phyloP scores from a whole-genome alignment of 2,329 filamentous ascomycete genomes.

The Alternaria longipes region DNA sequence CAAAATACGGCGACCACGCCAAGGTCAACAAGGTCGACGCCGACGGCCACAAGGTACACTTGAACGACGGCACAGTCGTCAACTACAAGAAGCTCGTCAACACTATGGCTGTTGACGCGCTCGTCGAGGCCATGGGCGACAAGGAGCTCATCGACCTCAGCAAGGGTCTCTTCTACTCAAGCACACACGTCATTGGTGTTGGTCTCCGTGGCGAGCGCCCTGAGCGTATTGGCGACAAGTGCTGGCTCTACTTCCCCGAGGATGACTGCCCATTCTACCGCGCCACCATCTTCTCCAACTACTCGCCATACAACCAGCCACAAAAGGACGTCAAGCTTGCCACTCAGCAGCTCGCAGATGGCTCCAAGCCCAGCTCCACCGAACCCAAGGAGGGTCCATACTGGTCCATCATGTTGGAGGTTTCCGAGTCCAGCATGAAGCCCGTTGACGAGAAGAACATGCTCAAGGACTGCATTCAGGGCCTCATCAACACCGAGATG shows the following conservation, averaged over 20 bases:
- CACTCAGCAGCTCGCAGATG: constrained; percentile 85
- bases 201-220: constrained; percentile 91
- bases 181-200: constrained; percentile 96
- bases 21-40: constrained; percentile 88
- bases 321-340: constrained; percentile 81
- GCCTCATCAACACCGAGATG: constrained; percentile 98
- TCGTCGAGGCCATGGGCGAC: constrained; percentile 88
- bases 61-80: constrained; percentile 86
- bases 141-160: constrained; percentile 81
- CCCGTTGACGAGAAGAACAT: constrained; percentile 87
- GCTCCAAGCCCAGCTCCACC: constrained; percentile 77
- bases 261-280: constrained; percentile 99
- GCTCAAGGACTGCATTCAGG: constrained; percentile 90
- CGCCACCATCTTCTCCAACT: constrained; percentile 99
- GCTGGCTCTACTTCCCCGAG: constrained; percentile 99
- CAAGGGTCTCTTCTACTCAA: constrained; percentile 96
- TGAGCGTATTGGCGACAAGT: constrained; percentile 98
- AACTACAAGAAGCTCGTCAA: constrained; percentile 92
- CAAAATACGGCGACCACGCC: constrained; percentile 84
- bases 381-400: constrained; percentile 89
- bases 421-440: constrained; percentile 96
- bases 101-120: constrained; percentile 93
- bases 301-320: constrained; percentile 98
- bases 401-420: constrained; percentile 99
- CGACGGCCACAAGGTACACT: constrained; percentile 80